phyloP scores from a whole-genome alignment of 441 rosid genomes.

The Raphanus hybrid region DNA sequence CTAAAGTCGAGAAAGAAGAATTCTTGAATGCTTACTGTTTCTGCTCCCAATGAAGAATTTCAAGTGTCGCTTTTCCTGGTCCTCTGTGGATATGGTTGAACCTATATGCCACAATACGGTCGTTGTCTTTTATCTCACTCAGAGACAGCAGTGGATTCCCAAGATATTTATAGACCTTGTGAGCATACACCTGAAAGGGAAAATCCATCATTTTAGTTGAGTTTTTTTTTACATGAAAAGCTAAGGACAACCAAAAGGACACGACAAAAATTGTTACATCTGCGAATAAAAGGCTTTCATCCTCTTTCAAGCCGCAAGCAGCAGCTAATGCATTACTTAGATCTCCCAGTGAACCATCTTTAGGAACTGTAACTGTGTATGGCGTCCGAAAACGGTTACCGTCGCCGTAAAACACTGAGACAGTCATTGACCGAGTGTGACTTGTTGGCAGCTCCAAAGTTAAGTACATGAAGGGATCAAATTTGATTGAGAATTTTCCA shows the following conservation, averaged over 20 bases:
- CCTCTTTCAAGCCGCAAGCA: slow-evolving; percentile 64
- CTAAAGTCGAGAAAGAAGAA: slow-evolving; percentile 22
- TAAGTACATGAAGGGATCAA: slow-evolving; percentile 77
- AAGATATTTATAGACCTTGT: slow-evolving; percentile 51
- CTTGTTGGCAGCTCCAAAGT: slow-evolving; percentile 69
- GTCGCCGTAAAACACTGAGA: slow-evolving; percentile 58
- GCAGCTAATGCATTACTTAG: slow-evolving; percentile 56
- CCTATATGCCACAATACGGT: slow-evolving; percentile 66
- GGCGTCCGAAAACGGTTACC: slow-evolving; percentile 63
- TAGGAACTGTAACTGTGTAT: slow-evolving; percentile 59
- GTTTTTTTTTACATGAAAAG: not conserved
- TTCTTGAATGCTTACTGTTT: slow-evolving; percentile 54
- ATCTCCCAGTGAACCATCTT: slow-evolving; percentile 61
- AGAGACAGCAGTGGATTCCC: slow-evolving; percentile 50
- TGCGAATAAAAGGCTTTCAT: slow-evolving; percentile 64
- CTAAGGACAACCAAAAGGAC: not conserved
- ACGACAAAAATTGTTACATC: slow-evolving; percentile 48
- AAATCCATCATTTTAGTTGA: slow-evolving; percentile 38
- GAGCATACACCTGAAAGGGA: slow-evolving; percentile 52
- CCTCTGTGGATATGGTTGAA: slow-evolving; percentile 51
- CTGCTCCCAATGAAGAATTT: slow-evolving; percentile 62
- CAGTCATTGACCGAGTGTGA: slow-evolving; percentile 61
- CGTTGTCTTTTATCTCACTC: slow-evolving; percentile 56
- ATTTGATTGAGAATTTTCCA: slow-evolving; percentile 66
- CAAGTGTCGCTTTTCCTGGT: slow-evolving; percentile 67